A percentile compares a stretch with the other conserved stretches of the same genome.
phyloP scores from a whole-genome alignment of 352 stramenopile species.

The Pythium myriotylum region DNA sequence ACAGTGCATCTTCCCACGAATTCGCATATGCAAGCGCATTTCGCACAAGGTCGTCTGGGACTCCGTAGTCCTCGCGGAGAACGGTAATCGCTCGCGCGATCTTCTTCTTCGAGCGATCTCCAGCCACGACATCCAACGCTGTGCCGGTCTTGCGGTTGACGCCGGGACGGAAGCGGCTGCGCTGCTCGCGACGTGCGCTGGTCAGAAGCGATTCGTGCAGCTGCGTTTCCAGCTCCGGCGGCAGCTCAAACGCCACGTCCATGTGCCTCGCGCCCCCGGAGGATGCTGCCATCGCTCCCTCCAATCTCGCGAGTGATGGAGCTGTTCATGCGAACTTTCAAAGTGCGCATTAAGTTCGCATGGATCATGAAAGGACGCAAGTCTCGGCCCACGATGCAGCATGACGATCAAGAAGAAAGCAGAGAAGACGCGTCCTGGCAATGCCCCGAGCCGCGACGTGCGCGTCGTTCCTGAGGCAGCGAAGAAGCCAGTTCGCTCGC shows the following conservation, averaged over 20 bases:
- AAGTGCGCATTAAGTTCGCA: slow-evolving; percentile 10
- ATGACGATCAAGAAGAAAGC: slow-evolving; percentile 30
- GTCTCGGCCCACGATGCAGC: background rate
- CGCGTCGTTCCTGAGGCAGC: slow-evolving; percentile 41
- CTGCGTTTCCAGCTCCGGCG: slow-evolving; percentile 48
- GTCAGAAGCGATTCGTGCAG: slow-evolving; percentile 48
- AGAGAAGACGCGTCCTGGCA: slow-evolving; percentile 15
- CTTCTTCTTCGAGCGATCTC: slow-evolving; percentile 58
- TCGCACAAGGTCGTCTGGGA: slow-evolving; percentile 28
- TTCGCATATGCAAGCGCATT: slow-evolving; percentile 66
- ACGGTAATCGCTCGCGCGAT: slow-evolving; percentile 45
- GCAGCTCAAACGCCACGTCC: slow-evolving; percentile 62
- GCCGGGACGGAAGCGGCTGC: slow-evolving; percentile 50
- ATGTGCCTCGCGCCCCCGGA: slow-evolving; percentile 8
- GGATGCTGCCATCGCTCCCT: slow-evolving; percentile 2
- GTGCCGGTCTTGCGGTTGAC: slow-evolving; percentile 29
- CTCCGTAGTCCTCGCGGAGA: slow-evolving; percentile 57
- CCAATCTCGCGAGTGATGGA: too few relatives aligned
- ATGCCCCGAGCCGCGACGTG: background rate
- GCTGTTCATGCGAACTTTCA: slow-evolving; percentile 10
- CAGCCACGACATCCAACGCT: slow-evolving; percentile 44
- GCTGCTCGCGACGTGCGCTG: slow-evolving; percentile 32
- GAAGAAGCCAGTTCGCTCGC: slow-evolving; percentile 56
- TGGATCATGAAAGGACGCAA: slow-evolving; percentile 23
- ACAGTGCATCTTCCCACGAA: slow-evolving; percentile 65